Evolutionary conservation across 1,284 basidiomycete species (phyloP), one percentile per base, ranked within the genome.

Genomic region (Phenoliferia sp.): DNA sequence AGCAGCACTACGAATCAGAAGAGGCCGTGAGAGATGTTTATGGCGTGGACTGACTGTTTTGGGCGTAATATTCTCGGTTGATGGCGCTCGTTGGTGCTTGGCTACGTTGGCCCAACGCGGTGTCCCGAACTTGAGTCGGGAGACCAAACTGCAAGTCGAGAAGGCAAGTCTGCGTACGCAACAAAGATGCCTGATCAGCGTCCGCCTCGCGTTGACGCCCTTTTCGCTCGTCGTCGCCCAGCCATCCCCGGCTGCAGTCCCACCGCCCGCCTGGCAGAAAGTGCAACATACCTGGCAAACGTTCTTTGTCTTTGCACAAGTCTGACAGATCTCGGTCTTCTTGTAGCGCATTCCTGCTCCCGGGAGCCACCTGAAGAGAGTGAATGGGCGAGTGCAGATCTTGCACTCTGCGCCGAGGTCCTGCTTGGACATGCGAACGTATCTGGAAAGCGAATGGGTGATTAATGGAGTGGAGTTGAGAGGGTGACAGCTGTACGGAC

Each of bases 361-460:
- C 2, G 96, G 94, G 76, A 97, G 95, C 96, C 96, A 99, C 58
- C 94, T 88, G 80, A 99, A 99, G 73, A 98, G 90, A 63, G 94
- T 97, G 54, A 62, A 62, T 15, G 61, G 61, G 12, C 61, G 86
- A 17, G 92, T 92, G 77, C 96, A 99, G 69, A 96, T 91, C 66
- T 92, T 92, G 81, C 96, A 99, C 62, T 94, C 92, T 58, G 91
- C 87, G 15, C 94, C 96, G 73, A 90, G 94, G 77, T 94, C 89
- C 84, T 99, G 95, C 80, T 98, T 97, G 69, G 75, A 64, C 65
- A 68, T 65, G n/a, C 67, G 64, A 32, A 61, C 65, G 61, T 69
- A 62, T 5, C 54, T 67, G 29, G n/a, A n/a, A n/a, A 9, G 32
- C 55, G 55, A 7, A 12, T 34, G 60, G 19, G 29, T 26, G 35